Base-by-base conservation (phyloP, 176 grass and related monocot genomes). In the Poa annua region DNA sequence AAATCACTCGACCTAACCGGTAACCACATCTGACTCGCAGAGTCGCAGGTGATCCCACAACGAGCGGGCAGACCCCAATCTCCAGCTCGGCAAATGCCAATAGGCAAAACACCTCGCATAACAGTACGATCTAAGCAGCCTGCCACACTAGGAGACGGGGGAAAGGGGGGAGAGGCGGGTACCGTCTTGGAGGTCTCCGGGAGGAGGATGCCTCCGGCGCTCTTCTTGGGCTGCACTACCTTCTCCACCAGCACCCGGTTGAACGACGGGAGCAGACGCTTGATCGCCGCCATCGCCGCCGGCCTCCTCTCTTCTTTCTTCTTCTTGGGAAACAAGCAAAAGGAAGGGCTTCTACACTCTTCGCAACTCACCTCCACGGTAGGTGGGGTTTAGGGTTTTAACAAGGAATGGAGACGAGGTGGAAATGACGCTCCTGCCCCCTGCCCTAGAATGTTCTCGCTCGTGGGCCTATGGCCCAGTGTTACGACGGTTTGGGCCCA, bases 161-260 rank as follows among this genome's bases (percentile, higher is more conserved):
- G 66, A 38, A n/a, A 4, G 14, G 63, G 2, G 60, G 19, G 21
- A 12, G 7, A 0, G 49, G 21, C 9, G 6, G 11, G 51, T 48
- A 98, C 95, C 95, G 91, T 90, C 81, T 89, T 95, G 81, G 92
- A 95, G 76, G 91, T 93, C 64, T 98, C 95, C 21, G 95, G 95
- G 71, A 98, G 95, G 61, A 98, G 90, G 85, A 98, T 88, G 60
- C 95, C 95, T 38, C 86, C 84, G 81, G 56, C 76, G 71, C 86
- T 98, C 92, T 90, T 98, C 79, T 92, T 95, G 19, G 95, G 95
- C 50, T 86, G 88, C 80, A 91, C 82, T 48, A 98, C 73, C 92
- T 95, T 98, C 92, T 98, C 86, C 17, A 98, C 85, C 39, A 98
- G 90, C 24, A 98, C 88, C 71, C 95, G 86, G 83, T 93, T 98